Conservation (phyloP, 202 grass and related monocot species). For the Schoenoplectus tabernaemontani region DNA sequence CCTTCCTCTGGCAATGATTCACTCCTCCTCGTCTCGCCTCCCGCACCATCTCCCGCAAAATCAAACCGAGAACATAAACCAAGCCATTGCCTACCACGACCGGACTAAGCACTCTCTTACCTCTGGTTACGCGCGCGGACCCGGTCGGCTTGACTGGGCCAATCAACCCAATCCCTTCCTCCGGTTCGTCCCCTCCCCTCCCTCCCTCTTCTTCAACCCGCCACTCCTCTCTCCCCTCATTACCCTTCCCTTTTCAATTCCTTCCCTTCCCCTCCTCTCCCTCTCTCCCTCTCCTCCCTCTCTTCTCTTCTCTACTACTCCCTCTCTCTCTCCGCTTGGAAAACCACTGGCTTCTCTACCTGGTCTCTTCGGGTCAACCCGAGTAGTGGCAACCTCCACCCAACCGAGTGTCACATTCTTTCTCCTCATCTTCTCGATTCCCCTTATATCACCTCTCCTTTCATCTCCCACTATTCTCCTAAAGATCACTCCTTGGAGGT, state of each 20-base stretch:
- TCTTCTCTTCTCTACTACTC: conserved; percentile 78
- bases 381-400: conserved; percentile 91
- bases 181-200: conserved; percentile 43
- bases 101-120: conserved; percentile 78
- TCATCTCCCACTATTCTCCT: conserved; percentile 35
- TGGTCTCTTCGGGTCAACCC: conserved; percentile 95
- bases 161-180: conserved; percentile 97
- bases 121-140: conserved; percentile 70
- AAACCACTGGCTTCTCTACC: conserved; percentile 59
- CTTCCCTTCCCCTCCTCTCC: conserved; percentile 27
- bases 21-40: background rate
- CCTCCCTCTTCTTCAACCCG: conserved; percentile 41
- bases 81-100: conserved; percentile 54
- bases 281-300: conserved; percentile 37
- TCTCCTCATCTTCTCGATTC: conserved; percentile 17
- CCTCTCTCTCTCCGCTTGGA: conserved; percentile 89
- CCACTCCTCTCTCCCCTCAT: background rate
- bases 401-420: conserved; percentile 68
- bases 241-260: conserved; percentile 50
- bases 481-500: conserved; percentile 49
- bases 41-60: background rate
- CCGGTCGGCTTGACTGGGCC: conserved; percentile 84
- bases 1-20: background rate
- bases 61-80: conserved; percentile 8
- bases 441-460: conserved; percentile 30